Evolutionary conservation across 306 rosid species (phyloP), one percentile per base, ranked within the genome.

Genomic region (Cicer bijugum): DNA sequence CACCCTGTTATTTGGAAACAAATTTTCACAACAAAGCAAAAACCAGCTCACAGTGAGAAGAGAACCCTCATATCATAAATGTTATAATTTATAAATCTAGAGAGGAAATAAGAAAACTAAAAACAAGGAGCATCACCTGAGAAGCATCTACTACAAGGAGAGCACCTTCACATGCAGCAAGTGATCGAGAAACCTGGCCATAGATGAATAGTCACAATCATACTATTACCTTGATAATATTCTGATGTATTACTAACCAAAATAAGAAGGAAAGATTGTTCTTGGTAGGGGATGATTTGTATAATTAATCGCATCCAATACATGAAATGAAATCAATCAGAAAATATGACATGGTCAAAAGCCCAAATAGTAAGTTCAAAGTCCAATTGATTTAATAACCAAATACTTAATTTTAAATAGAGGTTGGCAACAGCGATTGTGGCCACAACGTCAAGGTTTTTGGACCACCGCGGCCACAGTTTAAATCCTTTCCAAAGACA

Each of bases 111-210:
- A 11, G 12, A 72, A n/a, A 53, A 50, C 6, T 43, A 56, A 57
- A 56, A 19, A 16, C 35, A 46, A 9, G 64, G 61, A 75, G 73
- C 71, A 52, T 81, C 75, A 88, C 97, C 96, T 93, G 98, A 47
- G 97, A 93, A 74, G 97, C 98, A 81, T 93, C 98, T 39, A 93
- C 98, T 10, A 93, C 97, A 28, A 93, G 89, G 60, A 91, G 93
- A 39, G 97, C 98, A 43, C 98, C 98, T 81, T 93, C 98, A 72
- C 98, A 93, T 3, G 98, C 98, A 70, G 97, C 97, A 37, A 93
- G 88, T 35, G 98, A 93, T 59, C 98, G 83, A 67, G 98, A 93
- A 60, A 93, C 98, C 97, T 91, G 69, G 67, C 47, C 43, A 76
- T 50, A 56, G 59, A 79, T 72, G 77, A 79, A 74, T 46, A 75